These are phyloP conservation scores for Penicillium polonicum DNA, from an alignment of 2,329 filamentous ascomycete species.

Conservation along the genomic window DNA sequence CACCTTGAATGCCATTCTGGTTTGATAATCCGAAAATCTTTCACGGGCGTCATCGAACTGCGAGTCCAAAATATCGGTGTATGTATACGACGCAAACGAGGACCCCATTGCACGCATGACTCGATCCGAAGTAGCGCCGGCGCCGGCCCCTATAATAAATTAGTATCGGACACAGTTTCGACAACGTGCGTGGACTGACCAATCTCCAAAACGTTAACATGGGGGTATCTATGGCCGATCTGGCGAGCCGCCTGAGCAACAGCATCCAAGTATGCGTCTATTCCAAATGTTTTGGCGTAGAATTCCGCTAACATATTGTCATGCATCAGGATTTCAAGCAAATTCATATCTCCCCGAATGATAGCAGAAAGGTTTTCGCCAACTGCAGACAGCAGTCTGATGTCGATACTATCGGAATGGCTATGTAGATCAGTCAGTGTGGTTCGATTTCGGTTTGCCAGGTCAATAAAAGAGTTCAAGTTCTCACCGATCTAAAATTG, in stretches of 20 bases:
- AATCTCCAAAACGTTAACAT: slow-evolving; percentile 46
- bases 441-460: neutral
- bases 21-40: slow-evolving; percentile 26
- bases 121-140: slow-evolving; percentile 14
- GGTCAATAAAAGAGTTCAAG: too few relatives aligned
- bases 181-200: slow-evolving; percentile 11
- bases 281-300: slow-evolving; percentile 32
- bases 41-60: slow-evolving; percentile 43
- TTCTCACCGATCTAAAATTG: slow-evolving; percentile 13
- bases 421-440: slow-evolving; percentile 10
- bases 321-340: slow-evolving; percentile 41
- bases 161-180: neutral
- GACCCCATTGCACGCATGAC: slow-evolving; percentile 11
- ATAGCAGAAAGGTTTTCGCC: slow-evolving; percentile 38
- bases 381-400: slow-evolving; percentile 14
- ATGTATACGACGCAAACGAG: slow-evolving; percentile 45
- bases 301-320: slow-evolving; percentile 37
- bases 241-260: slow-evolving; percentile 33
- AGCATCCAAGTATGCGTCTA: slow-evolving; percentile 22
- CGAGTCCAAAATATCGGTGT: slow-evolving; percentile 46
- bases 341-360: slow-evolving; percentile 35
- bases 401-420: slow-evolving; percentile 10
- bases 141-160: slow-evolving; percentile 15
- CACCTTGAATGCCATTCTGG: slow-evolving; percentile 36
- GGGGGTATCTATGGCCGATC: slow-evolving; percentile 43